Base-by-base conservation (phyloP, 176 grass and related monocot genomes). In the Guadua angustifolia region DNA sequence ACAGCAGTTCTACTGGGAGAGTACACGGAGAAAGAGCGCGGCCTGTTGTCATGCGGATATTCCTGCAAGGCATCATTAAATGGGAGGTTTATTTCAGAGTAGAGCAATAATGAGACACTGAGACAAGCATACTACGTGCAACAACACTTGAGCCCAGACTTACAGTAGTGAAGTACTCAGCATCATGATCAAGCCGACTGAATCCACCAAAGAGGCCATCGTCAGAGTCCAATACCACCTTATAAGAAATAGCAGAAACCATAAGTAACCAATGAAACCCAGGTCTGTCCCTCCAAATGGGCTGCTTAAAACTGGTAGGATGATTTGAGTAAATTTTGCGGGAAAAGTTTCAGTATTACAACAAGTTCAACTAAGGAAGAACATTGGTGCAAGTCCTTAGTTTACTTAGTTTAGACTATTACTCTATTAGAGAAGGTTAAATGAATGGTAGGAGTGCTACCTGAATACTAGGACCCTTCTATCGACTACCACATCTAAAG, bases 191-290 rank as follows among this genome's bases (percentile, higher is more conserved):
- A 53, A 99, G 88, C 45, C 89, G 81, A 56, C 84, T 84, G 74
- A 95, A 99, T 75, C 96, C 96, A 32, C 93, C 93, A 62, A 99
- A 99, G n/a, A 94, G 83, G 12, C 79, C 84, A 87, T 92, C 89
- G 35, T 99, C 96, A 47, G 96, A 91, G 82, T 99, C 93, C 53
- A 99, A 81, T 26, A 89, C 91, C 21, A 94, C 79, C 96, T 95
- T 79, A 71, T 55, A 86, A 35, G 55, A 84, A 53, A 88, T 42
- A 55, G 35, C 68, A 75, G 5, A 74, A 63, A 70, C 14, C 47
- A 59, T 86, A 60, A 83, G 22, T 55, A 79, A 45, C 35, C n/a
- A 46, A 39, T 45, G 53, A 19, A 65, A 40, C 25, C 52, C 16
- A 83, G 44, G 4, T 58, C 62, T 50, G 64, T 50, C 13, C 74